Evolutionary conservation across 2,329 filamentous ascomycete species (phyloP), one percentile per base, ranked within the genome.

Genomic region (Metarhizium robertsii): DNA sequence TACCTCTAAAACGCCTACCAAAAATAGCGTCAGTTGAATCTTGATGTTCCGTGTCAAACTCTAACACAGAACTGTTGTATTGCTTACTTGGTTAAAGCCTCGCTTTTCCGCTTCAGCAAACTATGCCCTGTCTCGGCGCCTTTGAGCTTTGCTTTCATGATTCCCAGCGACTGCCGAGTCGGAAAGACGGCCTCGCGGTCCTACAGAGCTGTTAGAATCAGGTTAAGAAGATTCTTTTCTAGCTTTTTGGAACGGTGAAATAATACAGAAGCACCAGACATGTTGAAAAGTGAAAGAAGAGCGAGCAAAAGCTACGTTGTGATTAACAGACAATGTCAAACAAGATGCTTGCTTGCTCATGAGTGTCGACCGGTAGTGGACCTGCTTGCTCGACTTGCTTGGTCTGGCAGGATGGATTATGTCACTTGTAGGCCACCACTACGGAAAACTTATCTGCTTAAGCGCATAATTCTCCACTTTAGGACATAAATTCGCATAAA

Each of bases 61-160:
- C n/a, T n/a, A 5, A 6, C 13, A 13, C 20, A 20, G 29, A 11
- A 50, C 18, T 45, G 7, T 20, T 49, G 2, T 14, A 14, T 71
- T 34, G 10, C 81, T 55, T 80, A 95, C 90, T 99, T 99, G 62
- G 94, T 99, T 60, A 99, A 78, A 64, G 94, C 94, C 75, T 99
- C 94, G 72, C 92, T 96, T 80, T 99, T 99, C 68, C 94, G 82
- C 79, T 99, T 99, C 60, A 99, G 78, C 69, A 99, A 78, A 72
- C 88, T 96, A 76, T 99, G 92, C 51, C 94, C 94, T 49, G 84
- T 90, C 72, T 92, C 87, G 55, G 88, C 88, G 59, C 88, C 92
- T 79, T 97, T 97, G 69, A 99, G 85, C 80, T 99, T 99, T 62
- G 87, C 85, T 76, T 97, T 97, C 92, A 99, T 99, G 69, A 95